Conservation (phyloP, 768 basidiomycete species). For the Sarcodon sp. region DNA sequence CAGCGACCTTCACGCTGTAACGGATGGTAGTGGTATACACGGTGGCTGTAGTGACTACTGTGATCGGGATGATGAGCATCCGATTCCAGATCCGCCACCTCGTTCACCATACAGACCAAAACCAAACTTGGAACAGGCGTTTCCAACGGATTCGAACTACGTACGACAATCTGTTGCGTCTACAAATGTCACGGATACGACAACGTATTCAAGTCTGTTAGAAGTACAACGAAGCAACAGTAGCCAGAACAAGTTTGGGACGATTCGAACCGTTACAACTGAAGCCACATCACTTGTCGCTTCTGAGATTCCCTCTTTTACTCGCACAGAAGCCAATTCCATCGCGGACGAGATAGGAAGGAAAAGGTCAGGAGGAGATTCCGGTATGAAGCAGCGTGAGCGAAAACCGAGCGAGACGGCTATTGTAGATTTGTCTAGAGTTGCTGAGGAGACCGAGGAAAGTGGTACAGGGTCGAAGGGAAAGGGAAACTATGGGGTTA, state of each 20-base stretch:
- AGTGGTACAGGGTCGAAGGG: conserved; percentile 31
- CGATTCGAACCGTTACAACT: conserved; percentile 72
- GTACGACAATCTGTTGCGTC: conserved; percentile 52
- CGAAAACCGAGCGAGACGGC: conserved; percentile 52
- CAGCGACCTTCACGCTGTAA: conserved; percentile 5
- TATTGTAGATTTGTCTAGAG: conserved; percentile 47
- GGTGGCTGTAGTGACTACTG: conserved; percentile 15
- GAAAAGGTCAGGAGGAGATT: conserved; percentile 6
- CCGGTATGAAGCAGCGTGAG: conserved; percentile 28
- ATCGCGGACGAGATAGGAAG: conserved; percentile 35
- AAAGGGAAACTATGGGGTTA: conserved; percentile 4
- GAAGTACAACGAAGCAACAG: conserved; percentile 33
- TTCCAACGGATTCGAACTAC: conserved; percentile 15
- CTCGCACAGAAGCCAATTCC: conserved; percentile 48
- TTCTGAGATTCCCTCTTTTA: conserved; percentile 50
- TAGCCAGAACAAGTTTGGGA: conserved; percentile 52
- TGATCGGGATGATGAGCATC: conserved; percentile 20
- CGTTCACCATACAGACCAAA: conserved; percentile 41
- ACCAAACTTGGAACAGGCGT: conserved; percentile 12
- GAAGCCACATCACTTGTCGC: conserved; percentile 53
- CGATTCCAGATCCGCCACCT: conserved; percentile 26
- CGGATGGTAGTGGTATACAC: not conserved
- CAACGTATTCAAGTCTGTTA: conserved; percentile 48
- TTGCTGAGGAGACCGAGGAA: conserved; percentile 50
- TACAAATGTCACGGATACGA: conserved; percentile 42